Evolutionary conservation across 768 basidiomycete species (phyloP), one percentile per base, ranked within the genome.

Genomic region (Boletus reticulatus): DNA sequence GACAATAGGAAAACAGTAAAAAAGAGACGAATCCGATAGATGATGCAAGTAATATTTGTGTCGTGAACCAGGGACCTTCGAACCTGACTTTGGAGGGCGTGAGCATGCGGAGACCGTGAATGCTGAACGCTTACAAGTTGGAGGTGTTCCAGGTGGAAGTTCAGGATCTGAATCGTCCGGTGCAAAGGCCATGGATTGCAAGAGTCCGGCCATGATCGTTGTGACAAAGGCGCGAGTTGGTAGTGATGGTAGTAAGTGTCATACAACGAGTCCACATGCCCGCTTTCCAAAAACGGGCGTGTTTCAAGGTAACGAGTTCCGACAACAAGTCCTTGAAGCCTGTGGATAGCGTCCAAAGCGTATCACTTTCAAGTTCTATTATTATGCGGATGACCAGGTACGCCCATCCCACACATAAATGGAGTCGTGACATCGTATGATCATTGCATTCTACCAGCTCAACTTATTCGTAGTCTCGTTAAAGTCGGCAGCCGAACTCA

Each of bases 21-120:
- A 98, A 94, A 0, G 91, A 89, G 5, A 78, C 71, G 2, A 94
- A 41, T 2, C 97, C 96, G 55, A 99, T 84, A 17, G 80, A 71
- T 13, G 82, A 76, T 4, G 96, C 90, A 32, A 98, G 83, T 3
- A 80, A 72, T 17, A 96, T 76, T 70, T 98, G 96, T 2, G 95
- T 97, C 20, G 85, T 84, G 72, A 99, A 89, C 97, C 97, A 98
- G 34, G 94, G 94, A 0, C 96, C 95, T 66, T 91, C 87, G 69
- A 90, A 94, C 67, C 81, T 89, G 60, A 78, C 89, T 92, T 63
- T 9, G 4, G 43, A 14, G 49, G 22, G 14, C 12, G 17, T 65
- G 63, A 52, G 61, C 43, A 27, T 32, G 39, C 9, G 38, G 13
- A 32, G 45, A 44, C n/a, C 20, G 38, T 31, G 57, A 39, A 39